Percentiles rank a stretch among this genome's conserved stretches.
Evolutionary conservation across 2,329 filamentous ascomycete species (phyloP).

Genomic region (Pseudogymnoascus sp.): DNA sequence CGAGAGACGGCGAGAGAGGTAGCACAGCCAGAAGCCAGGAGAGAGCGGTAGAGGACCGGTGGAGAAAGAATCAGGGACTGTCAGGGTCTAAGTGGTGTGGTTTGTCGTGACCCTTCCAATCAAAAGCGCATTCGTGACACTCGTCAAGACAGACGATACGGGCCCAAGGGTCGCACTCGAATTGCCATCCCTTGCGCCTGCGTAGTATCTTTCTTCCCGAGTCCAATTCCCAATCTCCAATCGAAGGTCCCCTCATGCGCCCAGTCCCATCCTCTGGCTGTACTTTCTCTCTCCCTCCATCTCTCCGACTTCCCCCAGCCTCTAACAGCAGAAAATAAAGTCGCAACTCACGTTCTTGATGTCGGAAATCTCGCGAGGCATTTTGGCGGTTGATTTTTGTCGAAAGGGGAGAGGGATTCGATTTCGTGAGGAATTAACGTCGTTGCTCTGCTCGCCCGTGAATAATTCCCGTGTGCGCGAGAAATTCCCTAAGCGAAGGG

Average conservation of each 20-base stretch:
- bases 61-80: neutral
- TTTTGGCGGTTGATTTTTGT: slow-evolving; percentile 56
- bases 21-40: neutral
- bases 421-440: slow-evolving; percentile 11
- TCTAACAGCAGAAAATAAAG: neutral
- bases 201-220: neutral
- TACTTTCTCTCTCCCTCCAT: neutral
- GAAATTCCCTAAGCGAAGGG: slow-evolving; percentile 16
- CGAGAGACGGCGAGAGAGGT: neutral
- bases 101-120: neutral
- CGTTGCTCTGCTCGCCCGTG: slow-evolving; percentile 8
- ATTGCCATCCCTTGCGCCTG: neutral
- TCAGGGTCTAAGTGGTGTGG: neutral
- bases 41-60: neutral
- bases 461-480: slow-evolving; percentile 13
- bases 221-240: neutral
- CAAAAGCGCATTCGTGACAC: slow-evolving; percentile 27
- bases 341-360: slow-evolving; percentile 69
- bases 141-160: neutral
- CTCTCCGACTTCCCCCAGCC: neutral
- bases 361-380: slow-evolving; percentile 97
- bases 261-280: neutral
- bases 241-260: neutral
- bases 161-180: neutral
- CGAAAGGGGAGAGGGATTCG: slow-evolving; percentile 19